Percentiles rank a stretch among this genome's conserved stretches.
Evolutionary conservation across 371 early-diverging fungal genomes (phyloP).

Genomic region (Rhizopus stolonifer): DNA sequence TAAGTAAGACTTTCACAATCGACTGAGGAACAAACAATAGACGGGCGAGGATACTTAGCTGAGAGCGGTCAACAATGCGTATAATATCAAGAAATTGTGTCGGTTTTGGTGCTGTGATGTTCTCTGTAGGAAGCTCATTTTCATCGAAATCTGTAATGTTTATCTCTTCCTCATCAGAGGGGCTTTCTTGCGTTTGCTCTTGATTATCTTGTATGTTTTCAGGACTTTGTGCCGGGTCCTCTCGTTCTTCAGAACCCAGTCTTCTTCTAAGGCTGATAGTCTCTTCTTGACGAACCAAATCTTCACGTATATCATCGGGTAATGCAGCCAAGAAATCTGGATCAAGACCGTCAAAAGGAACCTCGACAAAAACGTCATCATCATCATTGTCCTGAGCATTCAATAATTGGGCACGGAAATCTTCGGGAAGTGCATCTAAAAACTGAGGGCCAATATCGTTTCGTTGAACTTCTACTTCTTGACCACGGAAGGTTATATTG

Average conservation of each 20-base stretch:
- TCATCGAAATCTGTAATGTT: too few relatives aligned
- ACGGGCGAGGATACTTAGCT: slow-evolving; percentile 80
- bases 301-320: slow-evolving; percentile 70
- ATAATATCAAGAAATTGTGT: slow-evolving; percentile 47
- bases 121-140: too few relatives aligned
- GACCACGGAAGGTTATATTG: slow-evolving; percentile 32
- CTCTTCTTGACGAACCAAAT: slow-evolving; percentile 56
- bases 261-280: slow-evolving; percentile 34
- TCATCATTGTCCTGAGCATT: slow-evolving; percentile 41
- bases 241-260: not conserved
- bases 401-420: slow-evolving; percentile 83
- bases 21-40: slow-evolving; percentile 84
- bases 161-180: not conserved
- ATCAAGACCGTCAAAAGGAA: slow-evolving; percentile 50
- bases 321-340: slow-evolving; percentile 72
- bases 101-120: not conserved
- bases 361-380: slow-evolving; percentile 19
- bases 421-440: slow-evolving; percentile 88
- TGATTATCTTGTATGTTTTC: not conserved
- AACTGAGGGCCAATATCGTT: slow-evolving; percentile 88
- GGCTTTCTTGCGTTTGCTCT: not conserved
- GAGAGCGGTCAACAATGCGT: slow-evolving; percentile 80
- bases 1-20: slow-evolving; percentile 68
- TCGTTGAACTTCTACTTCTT: slow-evolving; percentile 77
- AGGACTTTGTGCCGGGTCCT: not conserved